These are phyloP conservation scores for Kalanchoe fedtschenkoi DNA, from an alignment of 164 flowering plant species.

Conservation along the genomic window DNA sequence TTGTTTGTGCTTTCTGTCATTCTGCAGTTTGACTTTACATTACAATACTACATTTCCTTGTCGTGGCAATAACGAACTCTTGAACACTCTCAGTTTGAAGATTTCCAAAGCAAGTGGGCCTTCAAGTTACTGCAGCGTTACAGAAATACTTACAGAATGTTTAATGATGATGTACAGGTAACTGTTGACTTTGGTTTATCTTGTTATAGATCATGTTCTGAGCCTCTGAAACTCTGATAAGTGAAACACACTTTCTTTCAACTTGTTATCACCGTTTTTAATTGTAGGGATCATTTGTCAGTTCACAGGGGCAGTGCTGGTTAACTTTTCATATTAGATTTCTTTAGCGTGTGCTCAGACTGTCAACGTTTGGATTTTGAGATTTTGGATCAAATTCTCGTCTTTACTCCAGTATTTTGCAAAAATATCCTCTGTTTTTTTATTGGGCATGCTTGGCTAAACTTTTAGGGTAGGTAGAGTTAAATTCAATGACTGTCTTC, in stretches of 20 bases:
- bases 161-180: conserved; percentile 99
- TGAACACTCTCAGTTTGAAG: conserved; percentile 67
- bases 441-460: background rate
- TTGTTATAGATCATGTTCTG: background rate
- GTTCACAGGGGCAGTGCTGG: no score
- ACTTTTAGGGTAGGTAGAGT: background rate
- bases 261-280: background rate
- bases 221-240: background rate
- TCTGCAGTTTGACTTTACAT: background rate
- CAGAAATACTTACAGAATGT: conserved; percentile 81
- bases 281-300: no score
- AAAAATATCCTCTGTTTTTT: background rate
- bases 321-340: background rate
- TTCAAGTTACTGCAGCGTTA: conserved; percentile 88
- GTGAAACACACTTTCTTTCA: background rate
- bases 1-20: background rate
- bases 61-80: conserved; percentile 8
- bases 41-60: no score
- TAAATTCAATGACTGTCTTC: background rate
- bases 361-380: background rate
- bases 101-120: conserved; percentile 99
- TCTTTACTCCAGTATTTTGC: background rate
- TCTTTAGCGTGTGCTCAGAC: background rate
- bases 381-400: background rate
- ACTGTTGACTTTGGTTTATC: background rate